Evolutionary conservation across 2,329 filamentous ascomycete species (phyloP).

Genomic region (Hansfordia pulvinata): DNA sequence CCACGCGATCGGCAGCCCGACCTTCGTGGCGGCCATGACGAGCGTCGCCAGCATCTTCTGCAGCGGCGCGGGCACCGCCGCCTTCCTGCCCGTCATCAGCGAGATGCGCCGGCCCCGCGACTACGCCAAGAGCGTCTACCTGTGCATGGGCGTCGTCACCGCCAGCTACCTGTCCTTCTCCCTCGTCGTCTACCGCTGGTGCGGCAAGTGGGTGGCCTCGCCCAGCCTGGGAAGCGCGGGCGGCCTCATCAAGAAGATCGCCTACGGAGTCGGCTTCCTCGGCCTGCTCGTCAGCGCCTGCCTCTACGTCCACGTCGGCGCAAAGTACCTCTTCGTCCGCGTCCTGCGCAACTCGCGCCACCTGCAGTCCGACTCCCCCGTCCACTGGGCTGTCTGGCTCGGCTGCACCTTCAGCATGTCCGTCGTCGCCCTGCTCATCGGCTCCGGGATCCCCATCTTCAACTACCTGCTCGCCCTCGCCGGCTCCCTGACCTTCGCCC

Average conservation of each 20-base stretch:
- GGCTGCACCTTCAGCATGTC: slow-evolving; percentile 11
- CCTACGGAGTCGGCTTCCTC: slow-evolving; percentile 44
- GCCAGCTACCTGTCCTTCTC: slow-evolving; percentile 43
- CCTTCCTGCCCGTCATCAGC: slow-evolving; percentile 50
- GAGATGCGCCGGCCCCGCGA: slow-evolving; percentile 49
- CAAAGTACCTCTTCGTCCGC: slow-evolving; percentile 20
- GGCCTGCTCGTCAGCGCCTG: slow-evolving; percentile 32
- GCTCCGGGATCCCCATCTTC: slow-evolving; percentile 14
- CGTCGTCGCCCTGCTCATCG: slow-evolving; percentile 10
- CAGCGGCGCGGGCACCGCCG: slow-evolving; percentile 42
- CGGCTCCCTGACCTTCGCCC: slow-evolving; percentile 20
- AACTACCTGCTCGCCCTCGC: slow-evolving; percentile 17
- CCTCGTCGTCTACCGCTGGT: slow-evolving; percentile 47
- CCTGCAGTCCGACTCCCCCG: slow-evolving; percentile 14
- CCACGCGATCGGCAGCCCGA: slow-evolving; percentile 37
- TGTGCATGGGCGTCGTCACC: slow-evolving; percentile 43
- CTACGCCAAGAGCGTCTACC: slow-evolving; percentile 45
- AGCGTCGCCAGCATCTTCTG: slow-evolving; percentile 46
- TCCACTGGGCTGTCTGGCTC: slow-evolving; percentile 18
- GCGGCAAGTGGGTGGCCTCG: slow-evolving; percentile 47
- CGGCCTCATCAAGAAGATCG: slow-evolving; percentile 42
- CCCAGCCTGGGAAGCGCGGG: slow-evolving; percentile 49
- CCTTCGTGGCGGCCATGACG: slow-evolving; percentile 44
- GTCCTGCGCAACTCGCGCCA: slow-evolving; percentile 15
- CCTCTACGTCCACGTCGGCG: slow-evolving; percentile 17